Evolutionary conservation across 1,139 yeast genomes (phyloP).

Genomic region (Geotrichum bryndzae): DNA sequence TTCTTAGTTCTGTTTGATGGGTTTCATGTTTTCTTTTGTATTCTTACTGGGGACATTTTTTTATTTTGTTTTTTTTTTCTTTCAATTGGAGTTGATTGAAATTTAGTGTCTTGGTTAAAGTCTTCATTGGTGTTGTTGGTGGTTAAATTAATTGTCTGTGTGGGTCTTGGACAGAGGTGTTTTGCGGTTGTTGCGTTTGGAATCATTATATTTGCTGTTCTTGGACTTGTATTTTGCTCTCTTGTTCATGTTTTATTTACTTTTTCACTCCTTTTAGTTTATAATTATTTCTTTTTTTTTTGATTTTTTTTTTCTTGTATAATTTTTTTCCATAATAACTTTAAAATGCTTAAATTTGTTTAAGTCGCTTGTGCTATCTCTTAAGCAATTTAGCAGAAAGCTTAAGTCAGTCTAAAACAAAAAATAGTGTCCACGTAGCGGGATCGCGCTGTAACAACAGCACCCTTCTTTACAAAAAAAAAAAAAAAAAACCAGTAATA

Average conservation of each 20-base stretch:
- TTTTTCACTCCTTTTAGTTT: background rate
- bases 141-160: background rate
- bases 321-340: background rate
- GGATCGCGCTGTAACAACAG: background rate
- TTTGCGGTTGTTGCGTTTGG: background rate
- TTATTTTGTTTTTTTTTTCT: background rate
- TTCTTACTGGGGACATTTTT: background rate
- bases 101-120: background rate
- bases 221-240: background rate
- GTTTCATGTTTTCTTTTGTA: background rate
- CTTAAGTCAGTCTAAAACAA: background rate
- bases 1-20: background rate
- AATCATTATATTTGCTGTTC: background rate
- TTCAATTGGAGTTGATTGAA: background rate
- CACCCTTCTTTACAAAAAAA: background rate
- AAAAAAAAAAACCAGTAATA: too few relatives aligned
- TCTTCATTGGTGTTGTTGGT: background rate
- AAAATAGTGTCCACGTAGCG: background rate
- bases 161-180: background rate
- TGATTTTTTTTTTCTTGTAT: background rate
- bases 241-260: background rate
- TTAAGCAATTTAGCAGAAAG: background rate
- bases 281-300: background rate
- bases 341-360: background rate
- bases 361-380: background rate